Evolutionary conservation across 176 grass and related monocot species (phyloP).

Genomic region (Phragmites australis): DNA sequence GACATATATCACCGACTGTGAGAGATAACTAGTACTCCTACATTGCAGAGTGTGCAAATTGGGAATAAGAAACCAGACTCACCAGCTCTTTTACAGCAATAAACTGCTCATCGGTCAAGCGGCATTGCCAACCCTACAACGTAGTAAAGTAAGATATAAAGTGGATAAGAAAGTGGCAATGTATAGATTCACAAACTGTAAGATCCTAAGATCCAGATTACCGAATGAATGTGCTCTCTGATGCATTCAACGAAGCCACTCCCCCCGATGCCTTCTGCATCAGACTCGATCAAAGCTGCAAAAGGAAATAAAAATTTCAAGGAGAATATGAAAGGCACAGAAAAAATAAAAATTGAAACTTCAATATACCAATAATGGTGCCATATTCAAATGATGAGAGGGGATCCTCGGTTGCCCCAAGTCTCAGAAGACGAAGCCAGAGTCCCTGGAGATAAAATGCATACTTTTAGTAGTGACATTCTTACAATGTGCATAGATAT

Average conservation of each 20-base stretch:
- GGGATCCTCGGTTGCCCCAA: conserved; percentile 97
- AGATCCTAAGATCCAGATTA: conserved; percentile 48
- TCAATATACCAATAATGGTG: conserved; percentile 95
- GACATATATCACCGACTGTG: conserved; percentile 17
- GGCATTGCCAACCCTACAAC: conserved; percentile 97
- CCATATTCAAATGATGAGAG: conserved; percentile 99
- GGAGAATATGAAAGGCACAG: conserved; percentile 17
- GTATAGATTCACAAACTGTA: conserved; percentile 27
- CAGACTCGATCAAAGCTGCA: conserved; percentile 98
- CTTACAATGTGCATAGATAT: conserved; percentile 26
- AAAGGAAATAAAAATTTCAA: conserved; percentile 37
- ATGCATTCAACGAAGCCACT: conserved; percentile 99
- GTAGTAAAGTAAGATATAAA: conserved; percentile 40
- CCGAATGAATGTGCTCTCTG: conserved; percentile 96
- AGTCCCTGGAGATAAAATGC: conserved; percentile 69
- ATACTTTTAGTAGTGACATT: conserved; percentile 29
- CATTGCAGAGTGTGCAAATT: background rate
- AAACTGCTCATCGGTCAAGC: conserved; percentile 97
- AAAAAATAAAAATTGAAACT: conserved; percentile 32
- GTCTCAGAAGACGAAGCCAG: conserved; percentile 93
- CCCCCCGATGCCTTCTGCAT: conserved; percentile 97
- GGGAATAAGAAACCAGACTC: conserved; percentile 37
- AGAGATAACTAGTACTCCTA: conserved; percentile 26
- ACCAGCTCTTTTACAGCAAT: conserved; percentile 99
- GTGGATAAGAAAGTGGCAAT: conserved; percentile 26